These are phyloP conservation scores for Starmerella apicola DNA, from an alignment of 805 yeast genomes.

Conservation along the genomic window DNA sequence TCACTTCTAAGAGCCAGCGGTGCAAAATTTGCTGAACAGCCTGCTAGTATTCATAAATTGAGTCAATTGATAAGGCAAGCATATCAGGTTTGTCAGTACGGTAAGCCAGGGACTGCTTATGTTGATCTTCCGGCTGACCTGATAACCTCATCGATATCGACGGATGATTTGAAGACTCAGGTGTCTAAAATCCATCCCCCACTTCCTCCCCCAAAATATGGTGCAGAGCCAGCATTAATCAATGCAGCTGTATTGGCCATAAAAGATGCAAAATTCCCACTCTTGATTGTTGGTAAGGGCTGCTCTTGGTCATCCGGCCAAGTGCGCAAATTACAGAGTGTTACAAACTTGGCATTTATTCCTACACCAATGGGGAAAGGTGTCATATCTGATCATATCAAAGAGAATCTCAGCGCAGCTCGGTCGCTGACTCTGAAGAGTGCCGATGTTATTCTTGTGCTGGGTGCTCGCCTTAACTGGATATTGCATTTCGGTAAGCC, in stretches of 20 bases:
- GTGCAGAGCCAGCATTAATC: slow-evolving; percentile 31
- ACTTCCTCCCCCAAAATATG: slow-evolving; percentile 28
- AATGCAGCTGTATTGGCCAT: slow-evolving; percentile 29
- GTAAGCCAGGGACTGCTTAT: slow-evolving; percentile 50
- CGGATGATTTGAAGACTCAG: slow-evolving; percentile 4
- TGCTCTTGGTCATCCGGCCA: slow-evolving; percentile 38
- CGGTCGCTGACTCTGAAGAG: slow-evolving; percentile 44
- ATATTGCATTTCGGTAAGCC: slow-evolving; percentile 53
- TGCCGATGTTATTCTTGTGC: slow-evolving; percentile 47
- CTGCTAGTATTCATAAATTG: slow-evolving; percentile 26
- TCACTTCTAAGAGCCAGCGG: slow-evolving; percentile 33
- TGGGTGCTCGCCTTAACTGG: slow-evolving; percentile 66
- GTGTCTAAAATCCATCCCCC: slow-evolving; percentile 17
- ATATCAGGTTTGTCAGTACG: slow-evolving; percentile 34
- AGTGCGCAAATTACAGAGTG: slow-evolving; percentile 33
- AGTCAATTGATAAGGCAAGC: slow-evolving; percentile 37
- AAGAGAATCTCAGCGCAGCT: slow-evolving; percentile 47
- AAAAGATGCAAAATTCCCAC: slow-evolving; percentile 34
- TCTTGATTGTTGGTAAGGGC: slow-evolving; percentile 57
- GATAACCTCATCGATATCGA: slow-evolving; percentile 29
- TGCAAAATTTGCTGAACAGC: slow-evolving; percentile 41
- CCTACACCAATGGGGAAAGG: slow-evolving; percentile 80
- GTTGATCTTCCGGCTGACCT: slow-evolving; percentile 54
- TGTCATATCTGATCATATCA: slow-evolving; percentile 39
- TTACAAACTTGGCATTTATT: slow-evolving; percentile 41